These are phyloP conservation scores for Xerocomus brunneocitrinus DNA, from an alignment of 768 basidiomycete genomes.

Conservation along the genomic window DNA sequence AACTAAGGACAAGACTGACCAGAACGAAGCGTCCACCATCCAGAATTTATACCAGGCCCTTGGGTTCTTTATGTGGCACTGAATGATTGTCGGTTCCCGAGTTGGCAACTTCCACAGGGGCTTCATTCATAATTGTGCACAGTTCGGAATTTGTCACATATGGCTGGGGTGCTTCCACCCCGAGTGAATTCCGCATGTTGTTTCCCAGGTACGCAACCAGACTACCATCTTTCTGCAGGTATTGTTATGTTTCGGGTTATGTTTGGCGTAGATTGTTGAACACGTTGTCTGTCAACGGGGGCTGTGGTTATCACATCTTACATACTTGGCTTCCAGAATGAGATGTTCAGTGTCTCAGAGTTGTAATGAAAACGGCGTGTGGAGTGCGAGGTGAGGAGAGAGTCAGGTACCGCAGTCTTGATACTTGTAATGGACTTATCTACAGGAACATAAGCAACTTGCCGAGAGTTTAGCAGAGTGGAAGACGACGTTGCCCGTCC, in stretches of 20 bases:
- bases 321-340: not conserved
- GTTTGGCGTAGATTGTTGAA: not conserved
- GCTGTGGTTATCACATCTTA: not conserved
- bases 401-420: not conserved
- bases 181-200: not conserved
- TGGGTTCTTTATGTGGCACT: not conserved
- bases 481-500: not conserved
- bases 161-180: not conserved
- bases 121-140: not conserved
- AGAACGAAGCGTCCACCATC: not conserved
- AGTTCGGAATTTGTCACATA: not conserved
- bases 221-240: not conserved
- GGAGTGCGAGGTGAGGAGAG: not conserved
- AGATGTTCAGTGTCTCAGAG: not conserved
- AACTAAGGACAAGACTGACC: not conserved
- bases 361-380: not conserved
- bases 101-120: not conserved
- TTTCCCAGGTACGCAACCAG: not conserved
- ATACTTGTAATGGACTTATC: not conserved
- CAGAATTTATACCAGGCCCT: constrained; percentile 14
- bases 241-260: not conserved
- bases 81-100: not conserved
- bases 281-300: not conserved
- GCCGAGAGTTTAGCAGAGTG: not conserved
- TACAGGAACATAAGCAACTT: not conserved